A percentile compares a stretch with the other conserved stretches of the same genome.
These are phyloP conservation scores for Cucurbita argyrosperma DNA, from an alignment of 306 rosid species.

Conservation along the genomic window DNA sequence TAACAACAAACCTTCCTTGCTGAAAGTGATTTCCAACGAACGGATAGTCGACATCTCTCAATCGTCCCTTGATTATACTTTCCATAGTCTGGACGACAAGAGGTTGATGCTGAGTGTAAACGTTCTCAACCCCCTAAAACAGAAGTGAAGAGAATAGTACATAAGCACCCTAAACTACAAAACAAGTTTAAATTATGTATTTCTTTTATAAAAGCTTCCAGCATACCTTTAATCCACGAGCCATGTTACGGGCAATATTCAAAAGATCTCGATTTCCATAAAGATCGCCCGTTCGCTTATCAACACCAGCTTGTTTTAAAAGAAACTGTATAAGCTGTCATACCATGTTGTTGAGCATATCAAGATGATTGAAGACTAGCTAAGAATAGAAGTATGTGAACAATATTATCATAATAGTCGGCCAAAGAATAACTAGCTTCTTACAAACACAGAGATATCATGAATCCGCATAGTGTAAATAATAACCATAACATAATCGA, in stretches of 20 bases:
- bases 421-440: neutral
- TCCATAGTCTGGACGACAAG: slow-evolving; percentile 83
- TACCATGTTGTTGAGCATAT: slow-evolving; percentile 16
- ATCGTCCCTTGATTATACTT: slow-evolving; percentile 79
- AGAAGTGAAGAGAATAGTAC: slow-evolving; percentile 11
- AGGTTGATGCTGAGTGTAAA: slow-evolving; percentile 88
- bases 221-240: slow-evolving; percentile 86
- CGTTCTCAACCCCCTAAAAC: slow-evolving; percentile 81
- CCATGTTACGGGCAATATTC: slow-evolving; percentile 96
- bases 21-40: slow-evolving; percentile 80
- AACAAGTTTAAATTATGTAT: slow-evolving; percentile 7
- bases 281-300: slow-evolving; percentile 81
- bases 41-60: slow-evolving; percentile 89
- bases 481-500: neutral
- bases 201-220: slow-evolving; percentile 3
- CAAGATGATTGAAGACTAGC: slow-evolving; percentile 17
- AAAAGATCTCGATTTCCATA: slow-evolving; percentile 78
- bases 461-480: neutral
- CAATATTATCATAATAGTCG: neutral
- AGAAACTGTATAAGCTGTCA: slow-evolving; percentile 92
- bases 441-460: neutral
- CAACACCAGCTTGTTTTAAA: slow-evolving; percentile 94
- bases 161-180: slow-evolving; percentile 11
- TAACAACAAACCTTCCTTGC: slow-evolving; percentile 77
- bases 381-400: neutral